Percentiles rank a stretch among this genome's conserved stretches.
Evolutionary conservation across 2,329 filamentous ascomycete species (phyloP).

Genomic region (Scedosporium aurantiacum): DNA sequence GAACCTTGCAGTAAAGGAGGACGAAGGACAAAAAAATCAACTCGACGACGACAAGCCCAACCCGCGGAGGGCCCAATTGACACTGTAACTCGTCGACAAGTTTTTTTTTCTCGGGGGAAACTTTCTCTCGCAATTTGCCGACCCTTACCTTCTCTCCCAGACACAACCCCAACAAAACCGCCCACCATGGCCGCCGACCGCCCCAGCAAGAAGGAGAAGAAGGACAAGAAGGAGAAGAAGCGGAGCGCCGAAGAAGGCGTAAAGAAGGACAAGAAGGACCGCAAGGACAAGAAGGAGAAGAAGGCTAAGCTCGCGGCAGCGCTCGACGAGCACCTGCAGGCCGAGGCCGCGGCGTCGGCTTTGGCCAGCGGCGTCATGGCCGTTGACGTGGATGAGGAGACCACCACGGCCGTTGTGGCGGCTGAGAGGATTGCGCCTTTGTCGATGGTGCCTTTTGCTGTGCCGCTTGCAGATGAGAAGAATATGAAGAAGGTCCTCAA

Average conservation of each 20-base stretch:
- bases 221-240: conserved; percentile 48
- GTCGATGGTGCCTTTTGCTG: conserved; percentile 72
- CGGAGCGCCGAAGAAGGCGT: conserved; percentile 43
- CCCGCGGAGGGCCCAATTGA: background rate
- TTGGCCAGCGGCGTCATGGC: conserved; percentile 31
- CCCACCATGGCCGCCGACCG: conserved; percentile 34
- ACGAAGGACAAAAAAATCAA: background rate
- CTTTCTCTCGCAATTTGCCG: background rate
- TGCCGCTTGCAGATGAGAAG: conserved; percentile 73
- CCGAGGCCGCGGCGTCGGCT: conserved; percentile 22
- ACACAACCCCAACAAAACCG: background rate
- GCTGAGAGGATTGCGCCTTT: conserved; percentile 30
- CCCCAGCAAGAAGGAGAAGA: conserved; percentile 34
- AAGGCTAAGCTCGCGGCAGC: conserved; percentile 60
- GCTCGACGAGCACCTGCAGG: conserved; percentile 52
- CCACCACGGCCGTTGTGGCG: conserved; percentile 17
- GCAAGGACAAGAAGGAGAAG: conserved; percentile 59
- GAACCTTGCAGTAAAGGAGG: background rate
- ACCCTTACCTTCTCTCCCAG: background rate
- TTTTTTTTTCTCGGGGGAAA: background rate
- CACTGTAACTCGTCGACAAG: background rate
- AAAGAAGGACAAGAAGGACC: conserved; percentile 45
- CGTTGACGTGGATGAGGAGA: conserved; percentile 31
- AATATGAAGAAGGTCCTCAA: conserved; percentile 51
- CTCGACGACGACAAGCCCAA: background rate